phyloP scores from a whole-genome alignment of 768 basidiomycete species.

The Suillus paluster region DNA sequence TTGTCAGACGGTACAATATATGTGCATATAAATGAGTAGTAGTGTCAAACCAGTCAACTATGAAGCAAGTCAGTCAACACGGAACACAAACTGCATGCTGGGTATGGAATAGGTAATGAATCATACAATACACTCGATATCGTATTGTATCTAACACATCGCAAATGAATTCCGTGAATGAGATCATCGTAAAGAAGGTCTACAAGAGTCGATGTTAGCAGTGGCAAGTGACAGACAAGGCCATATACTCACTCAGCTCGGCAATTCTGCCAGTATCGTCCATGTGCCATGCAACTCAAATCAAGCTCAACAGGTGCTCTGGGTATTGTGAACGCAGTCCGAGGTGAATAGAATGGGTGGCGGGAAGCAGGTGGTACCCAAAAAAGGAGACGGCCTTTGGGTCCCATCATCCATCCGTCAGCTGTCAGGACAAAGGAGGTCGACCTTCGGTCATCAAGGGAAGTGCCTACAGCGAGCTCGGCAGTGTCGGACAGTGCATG shows the following conservation, averaged over 20 bases:
- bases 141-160: not conserved
- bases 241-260: not conserved
- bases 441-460: not conserved
- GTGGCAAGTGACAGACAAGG: not conserved
- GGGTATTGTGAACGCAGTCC: not conserved
- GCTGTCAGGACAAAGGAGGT: not conserved
- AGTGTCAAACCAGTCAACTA: too few relatives aligned
- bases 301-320: not conserved
- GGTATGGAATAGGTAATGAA: not conserved
- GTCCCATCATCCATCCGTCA: slow-evolving; percentile 1
- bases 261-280: not conserved
- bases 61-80: too few relatives aligned
- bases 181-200: too few relatives aligned
- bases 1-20: too few relatives aligned
- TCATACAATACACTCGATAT: not conserved
- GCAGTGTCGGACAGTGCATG: not conserved
- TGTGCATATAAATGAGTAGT: too few relatives aligned
- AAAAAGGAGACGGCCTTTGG: not conserved
- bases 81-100: not conserved
- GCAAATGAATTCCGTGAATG: too few relatives aligned
- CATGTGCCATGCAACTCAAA: slow-evolving; percentile 10
- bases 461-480: not conserved
- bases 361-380: slow-evolving; percentile 8
- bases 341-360: not conserved
- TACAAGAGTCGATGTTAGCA: not conserved